These are phyloP conservation scores for Neobulgaria alba DNA, from an alignment of 2,329 filamentous ascomycete genomes.

Conservation along the genomic window DNA sequence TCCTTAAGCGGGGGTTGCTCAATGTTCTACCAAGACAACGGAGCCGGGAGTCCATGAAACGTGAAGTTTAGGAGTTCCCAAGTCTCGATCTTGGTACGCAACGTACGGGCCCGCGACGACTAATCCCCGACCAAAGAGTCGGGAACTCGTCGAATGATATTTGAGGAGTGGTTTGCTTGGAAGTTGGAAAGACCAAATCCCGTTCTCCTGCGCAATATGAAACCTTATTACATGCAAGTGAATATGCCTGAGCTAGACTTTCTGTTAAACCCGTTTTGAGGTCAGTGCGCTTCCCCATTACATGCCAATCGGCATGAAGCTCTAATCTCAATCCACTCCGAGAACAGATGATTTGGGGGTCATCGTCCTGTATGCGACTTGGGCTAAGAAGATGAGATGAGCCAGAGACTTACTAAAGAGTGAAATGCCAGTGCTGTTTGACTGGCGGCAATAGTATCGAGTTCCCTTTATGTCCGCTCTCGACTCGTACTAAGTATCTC, in stretches of 20 bases:
- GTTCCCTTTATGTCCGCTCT: no score
- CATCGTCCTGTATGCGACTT: no score
- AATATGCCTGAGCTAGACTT: conserved; percentile 26
- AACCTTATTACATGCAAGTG: conserved; percentile 22
- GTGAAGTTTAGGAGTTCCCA: conserved; percentile 10
- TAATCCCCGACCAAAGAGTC: conserved; percentile 1
- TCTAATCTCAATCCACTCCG: no score
- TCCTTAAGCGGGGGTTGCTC: conserved; percentile 13
- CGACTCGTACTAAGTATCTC: conserved; percentile 7
- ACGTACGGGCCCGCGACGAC: conserved; percentile 8
- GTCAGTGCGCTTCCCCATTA: conserved; percentile 24
- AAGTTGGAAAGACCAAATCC: conserved; percentile 8
- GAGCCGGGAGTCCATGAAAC: conserved; percentile 22
- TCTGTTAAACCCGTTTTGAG: no score
- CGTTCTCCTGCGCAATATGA: conserved; percentile 16
- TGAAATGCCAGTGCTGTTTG: no score
- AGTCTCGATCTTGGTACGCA: conserved; percentile 11
- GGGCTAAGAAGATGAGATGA: no score
- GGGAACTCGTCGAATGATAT: conserved; percentile 15
- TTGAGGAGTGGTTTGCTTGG: conserved; percentile 6
- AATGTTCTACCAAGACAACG: conserved; percentile 11
- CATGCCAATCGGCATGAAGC: no score
- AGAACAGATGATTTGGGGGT: no score
- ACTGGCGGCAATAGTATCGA: no score
- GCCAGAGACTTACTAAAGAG: no score